A percentile compares a stretch with the other conserved stretches of the same genome.
Conservation (phyloP, 148 eudicot species). For the Polygonum aviculare region DNA sequence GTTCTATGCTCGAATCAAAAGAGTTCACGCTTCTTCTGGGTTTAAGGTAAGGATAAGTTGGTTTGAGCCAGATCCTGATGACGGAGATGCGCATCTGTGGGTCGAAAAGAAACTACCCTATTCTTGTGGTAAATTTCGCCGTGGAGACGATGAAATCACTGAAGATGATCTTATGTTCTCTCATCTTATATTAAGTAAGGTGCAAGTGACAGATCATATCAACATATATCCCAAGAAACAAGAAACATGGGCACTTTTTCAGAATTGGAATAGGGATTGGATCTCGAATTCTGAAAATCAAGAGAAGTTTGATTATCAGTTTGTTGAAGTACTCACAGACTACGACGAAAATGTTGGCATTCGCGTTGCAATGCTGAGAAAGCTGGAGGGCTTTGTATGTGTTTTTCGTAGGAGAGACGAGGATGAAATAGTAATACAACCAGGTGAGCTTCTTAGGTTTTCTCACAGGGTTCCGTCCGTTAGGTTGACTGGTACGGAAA, state of each 20-base stretch:
- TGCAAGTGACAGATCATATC: constrained; percentile 13
- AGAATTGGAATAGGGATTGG: constrained; percentile 71
- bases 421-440: constrained; percentile 29
- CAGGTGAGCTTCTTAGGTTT: constrained; percentile 41
- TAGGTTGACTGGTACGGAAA: constrained; percentile 41
- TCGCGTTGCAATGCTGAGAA: constrained; percentile 43
- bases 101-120: constrained; percentile 41
- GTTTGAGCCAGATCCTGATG: constrained; percentile 63
- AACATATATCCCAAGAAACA: constrained; percentile 57
- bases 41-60: constrained; percentile 61
- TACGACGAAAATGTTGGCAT: constrained; percentile 38
- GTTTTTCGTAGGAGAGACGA: constrained; percentile 36
- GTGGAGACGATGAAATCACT: constrained; percentile 33
- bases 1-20: constrained; percentile 64
- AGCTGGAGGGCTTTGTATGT: constrained; percentile 53
- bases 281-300: constrained; percentile 16
- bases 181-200: constrained; percentile 44
- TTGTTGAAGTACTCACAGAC: constrained; percentile 66
- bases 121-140: constrained; percentile 58
- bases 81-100: constrained; percentile 38
- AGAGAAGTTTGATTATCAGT: constrained; percentile 48
- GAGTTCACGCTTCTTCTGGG: constrained; percentile 21
- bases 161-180: constrained; percentile 59
- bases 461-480: constrained; percentile 67
- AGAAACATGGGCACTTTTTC: constrained; percentile 76